Conservation (phyloP, 768 basidiomycete genomes). For the Collybia sp. region DNA sequence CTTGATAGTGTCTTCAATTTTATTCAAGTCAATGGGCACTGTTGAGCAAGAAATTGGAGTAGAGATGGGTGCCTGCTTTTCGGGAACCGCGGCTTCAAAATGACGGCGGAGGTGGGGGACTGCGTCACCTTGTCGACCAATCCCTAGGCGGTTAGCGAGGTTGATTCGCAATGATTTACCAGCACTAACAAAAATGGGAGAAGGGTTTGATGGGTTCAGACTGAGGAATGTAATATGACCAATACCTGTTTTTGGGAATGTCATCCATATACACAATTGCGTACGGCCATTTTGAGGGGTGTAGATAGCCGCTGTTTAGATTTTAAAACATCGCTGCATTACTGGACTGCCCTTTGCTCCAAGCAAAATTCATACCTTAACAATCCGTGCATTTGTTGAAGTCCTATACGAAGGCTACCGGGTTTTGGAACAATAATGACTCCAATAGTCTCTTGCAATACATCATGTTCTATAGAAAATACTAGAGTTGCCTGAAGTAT, state of each 20-base stretch:
- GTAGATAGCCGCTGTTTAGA: constrained; percentile 31
- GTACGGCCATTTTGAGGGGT: constrained; percentile 48
- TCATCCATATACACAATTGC: constrained; percentile 42
- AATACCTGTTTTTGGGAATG: constrained; percentile 37
- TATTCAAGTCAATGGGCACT: constrained; percentile 23
- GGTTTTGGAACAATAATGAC: constrained; percentile 34
- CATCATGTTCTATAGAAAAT: constrained; percentile 41
- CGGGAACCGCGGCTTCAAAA: constrained; percentile 31
- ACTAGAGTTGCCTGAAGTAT: constrained; percentile 28
- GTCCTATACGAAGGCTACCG: constrained; percentile 28
- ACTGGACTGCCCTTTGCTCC: background rate
- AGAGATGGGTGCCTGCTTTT: constrained; percentile 24
- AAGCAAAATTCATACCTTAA: constrained; percentile 21
- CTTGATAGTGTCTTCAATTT: constrained; percentile 21
- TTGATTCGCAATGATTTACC: constrained; percentile 45
- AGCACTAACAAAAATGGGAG: constrained; percentile 17
- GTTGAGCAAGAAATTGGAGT: constrained; percentile 31
- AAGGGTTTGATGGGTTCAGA: background rate
- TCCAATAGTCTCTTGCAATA: constrained; percentile 43
- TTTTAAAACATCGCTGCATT: no score
- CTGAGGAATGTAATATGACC: background rate
- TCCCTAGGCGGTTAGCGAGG: constrained; percentile 33
- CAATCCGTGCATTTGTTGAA: constrained; percentile 36
- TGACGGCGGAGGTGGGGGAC: constrained; percentile 31
- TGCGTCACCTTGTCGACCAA: constrained; percentile 29